Conservation (phyloP, 768 basidiomycete genomes). For the Coprinopsis sp. region DNA sequence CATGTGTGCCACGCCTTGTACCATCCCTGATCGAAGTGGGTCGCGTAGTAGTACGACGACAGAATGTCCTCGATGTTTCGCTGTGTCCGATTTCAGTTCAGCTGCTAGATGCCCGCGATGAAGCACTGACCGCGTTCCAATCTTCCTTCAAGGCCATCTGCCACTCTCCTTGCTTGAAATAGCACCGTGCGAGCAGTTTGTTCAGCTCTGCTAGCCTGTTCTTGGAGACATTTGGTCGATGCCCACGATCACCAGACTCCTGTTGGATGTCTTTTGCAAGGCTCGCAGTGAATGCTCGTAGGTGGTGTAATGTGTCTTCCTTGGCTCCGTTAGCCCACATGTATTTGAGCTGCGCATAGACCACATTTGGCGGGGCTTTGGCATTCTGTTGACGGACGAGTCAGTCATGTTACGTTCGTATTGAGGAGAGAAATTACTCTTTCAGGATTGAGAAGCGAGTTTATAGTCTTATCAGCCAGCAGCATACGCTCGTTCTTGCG, state of each 20-base stretch:
- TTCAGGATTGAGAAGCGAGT: slow-evolving; percentile 79
- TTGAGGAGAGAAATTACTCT: slow-evolving; percentile 34
- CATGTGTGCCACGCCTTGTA: slow-evolving; percentile 99
- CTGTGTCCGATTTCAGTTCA: slow-evolving; percentile 30
- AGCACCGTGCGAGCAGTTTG: slow-evolving; percentile 89
- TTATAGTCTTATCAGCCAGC: slow-evolving; percentile 96
- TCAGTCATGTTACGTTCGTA: slow-evolving; percentile 34
- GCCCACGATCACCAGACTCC: slow-evolving; percentile 46
- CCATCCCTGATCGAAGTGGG: slow-evolving; percentile 91
- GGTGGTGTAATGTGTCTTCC: slow-evolving; percentile 75
- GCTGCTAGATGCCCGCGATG: not conserved
- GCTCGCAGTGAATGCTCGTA: slow-evolving; percentile 76
- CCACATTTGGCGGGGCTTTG: slow-evolving; percentile 91
- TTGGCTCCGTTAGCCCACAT: slow-evolving; percentile 87
- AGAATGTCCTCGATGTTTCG: slow-evolving; percentile 79
- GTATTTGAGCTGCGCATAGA: slow-evolving; percentile 93
- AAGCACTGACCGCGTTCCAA: slow-evolving; percentile 67
- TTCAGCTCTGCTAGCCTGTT: slow-evolving; percentile 65
- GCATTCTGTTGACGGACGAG: slow-evolving; percentile 48
- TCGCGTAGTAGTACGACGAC: slow-evolving; percentile 79
- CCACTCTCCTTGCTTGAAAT: slow-evolving; percentile 96
- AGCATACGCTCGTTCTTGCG: slow-evolving; percentile 91
- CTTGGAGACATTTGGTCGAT: slow-evolving; percentile 50
- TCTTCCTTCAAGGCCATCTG: slow-evolving; percentile 74
- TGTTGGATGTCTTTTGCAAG: slow-evolving; percentile 71